Conservation (phyloP, 352 stramenopile genomes). For the Phytophthora pistaciae region DNA sequence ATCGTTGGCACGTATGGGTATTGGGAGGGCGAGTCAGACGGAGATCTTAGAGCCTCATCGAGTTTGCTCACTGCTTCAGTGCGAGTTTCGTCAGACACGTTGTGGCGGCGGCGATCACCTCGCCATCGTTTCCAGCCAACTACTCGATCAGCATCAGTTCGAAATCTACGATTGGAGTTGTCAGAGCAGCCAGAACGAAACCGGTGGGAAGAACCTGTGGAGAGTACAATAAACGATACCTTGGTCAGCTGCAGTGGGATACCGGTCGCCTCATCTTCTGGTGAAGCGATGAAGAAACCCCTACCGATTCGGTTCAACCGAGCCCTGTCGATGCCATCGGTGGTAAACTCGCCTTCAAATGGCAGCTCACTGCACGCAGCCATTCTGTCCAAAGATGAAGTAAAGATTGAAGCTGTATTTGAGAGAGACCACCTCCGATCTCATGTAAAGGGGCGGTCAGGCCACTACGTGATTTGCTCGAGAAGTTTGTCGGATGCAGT, state of each 20-base stretch:
- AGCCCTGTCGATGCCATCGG: slow-evolving; percentile 17
- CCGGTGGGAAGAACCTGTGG: slow-evolving; percentile 12
- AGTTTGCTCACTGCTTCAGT: slow-evolving; percentile 33
- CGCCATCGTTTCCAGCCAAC: slow-evolving; percentile 35
- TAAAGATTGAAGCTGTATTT: slow-evolving; percentile 36
- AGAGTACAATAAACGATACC: slow-evolving; percentile 9
- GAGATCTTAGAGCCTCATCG: slow-evolving; percentile 13
- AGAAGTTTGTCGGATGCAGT: slow-evolving; percentile 33
- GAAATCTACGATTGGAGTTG: slow-evolving; percentile 33
- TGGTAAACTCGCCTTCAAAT: slow-evolving; percentile 10
- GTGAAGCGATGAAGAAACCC: slow-evolving; percentile 2
- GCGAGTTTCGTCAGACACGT: slow-evolving; percentile 50
- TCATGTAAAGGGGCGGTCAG: slow-evolving; percentile 22
- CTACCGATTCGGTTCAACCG: slow-evolving; percentile 12
- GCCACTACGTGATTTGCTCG: slow-evolving; percentile 49
- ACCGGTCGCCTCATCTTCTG: neutral
- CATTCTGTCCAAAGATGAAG: slow-evolving; percentile 22
- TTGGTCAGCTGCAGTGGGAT: neutral
- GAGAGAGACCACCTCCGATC: slow-evolving; percentile 40
- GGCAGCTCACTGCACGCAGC: slow-evolving; percentile 22
- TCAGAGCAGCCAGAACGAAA: slow-evolving; percentile 3
- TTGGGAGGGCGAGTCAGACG: slow-evolving; percentile 40
- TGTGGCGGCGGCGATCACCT: slow-evolving; percentile 48
- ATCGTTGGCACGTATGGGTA: slow-evolving; percentile 68
- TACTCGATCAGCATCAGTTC: slow-evolving; percentile 28